A percentile compares a stretch with the other conserved stretches of the same genome.
These are phyloP conservation scores for Boletus huronensis DNA, from an alignment of 768 basidiomycete species.

Conservation along the genomic window DNA sequence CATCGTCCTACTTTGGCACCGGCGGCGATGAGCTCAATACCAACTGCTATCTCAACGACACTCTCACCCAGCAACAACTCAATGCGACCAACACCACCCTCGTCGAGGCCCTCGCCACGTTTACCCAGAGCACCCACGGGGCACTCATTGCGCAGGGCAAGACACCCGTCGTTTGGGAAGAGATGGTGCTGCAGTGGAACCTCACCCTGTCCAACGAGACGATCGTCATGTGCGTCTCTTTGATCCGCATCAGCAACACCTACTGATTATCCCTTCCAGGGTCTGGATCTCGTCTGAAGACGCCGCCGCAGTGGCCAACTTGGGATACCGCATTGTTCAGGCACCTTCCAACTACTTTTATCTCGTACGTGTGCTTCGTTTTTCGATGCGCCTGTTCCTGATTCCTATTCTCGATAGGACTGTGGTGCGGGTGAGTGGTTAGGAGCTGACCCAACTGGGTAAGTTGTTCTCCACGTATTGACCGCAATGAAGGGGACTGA, in stretches of 20 bases:
- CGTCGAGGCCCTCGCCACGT: conserved; percentile 58
- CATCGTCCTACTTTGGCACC: conserved; percentile 65
- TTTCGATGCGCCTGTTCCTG: not conserved
- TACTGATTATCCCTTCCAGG: conserved; percentile 12
- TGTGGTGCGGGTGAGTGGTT: conserved; percentile 50
- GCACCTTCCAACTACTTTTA: conserved; percentile 54
- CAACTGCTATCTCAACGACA: conserved; percentile 62
- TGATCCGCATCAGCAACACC: not conserved
- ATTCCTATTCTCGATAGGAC: conserved; percentile 28
- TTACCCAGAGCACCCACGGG: conserved; percentile 57
- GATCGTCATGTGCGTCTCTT: conserved; percentile 34
- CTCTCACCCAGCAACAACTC: conserved; percentile 54
- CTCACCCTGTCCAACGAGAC: conserved; percentile 41
- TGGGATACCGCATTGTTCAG: conserved; percentile 45
- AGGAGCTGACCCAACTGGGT: conserved; percentile 34
- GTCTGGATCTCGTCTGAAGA: conserved; percentile 48
- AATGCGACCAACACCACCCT: conserved; percentile 50
- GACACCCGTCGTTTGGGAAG: conserved; percentile 82
- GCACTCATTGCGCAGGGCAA: conserved; percentile 57
- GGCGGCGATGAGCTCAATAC: conserved; percentile 82
- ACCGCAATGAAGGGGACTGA: not conserved
- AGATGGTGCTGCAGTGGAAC: conserved; percentile 44
- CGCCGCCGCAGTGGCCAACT: conserved; percentile 36
- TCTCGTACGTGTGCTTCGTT: conserved; percentile 27
- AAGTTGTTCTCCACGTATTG: conserved; percentile 1